Evolutionary conservation across 306 rosid species (phyloP).

Genomic region (Canavalia ensiformis): DNA sequence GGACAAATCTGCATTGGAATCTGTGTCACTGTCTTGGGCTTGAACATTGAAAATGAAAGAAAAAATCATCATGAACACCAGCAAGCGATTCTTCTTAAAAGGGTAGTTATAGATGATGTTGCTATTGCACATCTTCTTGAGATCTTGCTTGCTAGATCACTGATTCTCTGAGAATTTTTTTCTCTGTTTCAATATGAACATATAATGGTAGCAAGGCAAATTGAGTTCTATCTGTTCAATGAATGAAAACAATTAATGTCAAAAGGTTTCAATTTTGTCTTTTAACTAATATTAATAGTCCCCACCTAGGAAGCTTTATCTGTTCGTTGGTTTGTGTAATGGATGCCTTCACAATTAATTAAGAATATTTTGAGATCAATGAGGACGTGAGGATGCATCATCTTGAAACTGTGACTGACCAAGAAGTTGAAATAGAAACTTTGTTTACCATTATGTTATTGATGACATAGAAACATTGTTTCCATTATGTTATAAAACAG

Average conservation of each 20-base stretch:
- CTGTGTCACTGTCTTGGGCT: not conserved
- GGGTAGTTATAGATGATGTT: not conserved
- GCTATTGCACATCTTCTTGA: not conserved
- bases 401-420: not conserved
- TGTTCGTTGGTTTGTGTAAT: slow-evolving; percentile 8
- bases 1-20: not conserved
- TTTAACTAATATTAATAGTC: not conserved
- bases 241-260: not conserved
- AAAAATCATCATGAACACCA: slow-evolving; percentile 27
- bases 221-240: not conserved
- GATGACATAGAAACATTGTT: not conserved
- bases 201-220: not conserved
- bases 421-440: not conserved
- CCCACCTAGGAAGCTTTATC: not conserved
- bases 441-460: not conserved
- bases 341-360: not conserved
- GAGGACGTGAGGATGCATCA: not conserved
- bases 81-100: not conserved
- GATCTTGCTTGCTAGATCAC: not conserved
- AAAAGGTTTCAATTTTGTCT: not conserved
- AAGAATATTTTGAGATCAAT: not conserved
- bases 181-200: not conserved
- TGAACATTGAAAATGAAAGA: not conserved
- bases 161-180: not conserved
- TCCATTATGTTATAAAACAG: not conserved